Conservation (phyloP, 371 early-diverging fungal genomes). For the Actinomortierella wolfii region DNA sequence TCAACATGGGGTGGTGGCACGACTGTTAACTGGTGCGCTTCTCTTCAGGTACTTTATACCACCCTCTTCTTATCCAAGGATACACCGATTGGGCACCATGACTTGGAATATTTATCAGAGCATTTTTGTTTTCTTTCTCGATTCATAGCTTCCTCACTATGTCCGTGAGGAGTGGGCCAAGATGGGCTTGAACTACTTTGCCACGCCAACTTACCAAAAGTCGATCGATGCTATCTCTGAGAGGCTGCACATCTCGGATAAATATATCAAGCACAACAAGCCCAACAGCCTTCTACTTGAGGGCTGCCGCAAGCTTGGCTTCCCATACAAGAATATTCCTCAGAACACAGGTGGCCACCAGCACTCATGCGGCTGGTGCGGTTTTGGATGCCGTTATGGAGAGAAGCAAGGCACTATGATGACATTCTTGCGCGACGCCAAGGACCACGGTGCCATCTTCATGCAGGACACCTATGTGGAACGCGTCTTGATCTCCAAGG, state of each 20-base stretch:
- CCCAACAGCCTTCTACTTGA: slow-evolving; percentile 64
- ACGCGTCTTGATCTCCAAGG: slow-evolving; percentile 56
- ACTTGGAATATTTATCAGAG: no score
- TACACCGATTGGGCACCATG: no score
- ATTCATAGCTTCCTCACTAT: slow-evolving; percentile 60
- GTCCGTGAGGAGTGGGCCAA: slow-evolving; percentile 78
- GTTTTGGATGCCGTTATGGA: slow-evolving; percentile 71
- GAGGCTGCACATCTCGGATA: slow-evolving; percentile 60
- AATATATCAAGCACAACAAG: slow-evolving; percentile 63
- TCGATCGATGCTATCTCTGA: slow-evolving; percentile 59
- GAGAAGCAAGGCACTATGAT: slow-evolving; percentile 73
- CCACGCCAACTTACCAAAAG: slow-evolving; percentile 51
- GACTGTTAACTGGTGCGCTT: slow-evolving; percentile 70
- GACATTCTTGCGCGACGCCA: slow-evolving; percentile 73
- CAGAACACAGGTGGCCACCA: slow-evolving; percentile 67
- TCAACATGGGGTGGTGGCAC: slow-evolving; percentile 76
- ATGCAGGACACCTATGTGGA: slow-evolving; percentile 61
- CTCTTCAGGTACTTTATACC: slow-evolving; percentile 55
- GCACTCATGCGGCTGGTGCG: slow-evolving; percentile 75
- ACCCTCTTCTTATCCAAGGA: background rate
- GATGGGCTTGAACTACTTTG: slow-evolving; percentile 63
- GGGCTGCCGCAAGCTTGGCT: slow-evolving; percentile 72
- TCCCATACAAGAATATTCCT: slow-evolving; percentile 58
- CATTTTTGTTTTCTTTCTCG: no score
- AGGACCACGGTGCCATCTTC: slow-evolving; percentile 63